Conservation (phyloP, 1,139 yeast genomes). For the Suhomyces panamericanus region DNA sequence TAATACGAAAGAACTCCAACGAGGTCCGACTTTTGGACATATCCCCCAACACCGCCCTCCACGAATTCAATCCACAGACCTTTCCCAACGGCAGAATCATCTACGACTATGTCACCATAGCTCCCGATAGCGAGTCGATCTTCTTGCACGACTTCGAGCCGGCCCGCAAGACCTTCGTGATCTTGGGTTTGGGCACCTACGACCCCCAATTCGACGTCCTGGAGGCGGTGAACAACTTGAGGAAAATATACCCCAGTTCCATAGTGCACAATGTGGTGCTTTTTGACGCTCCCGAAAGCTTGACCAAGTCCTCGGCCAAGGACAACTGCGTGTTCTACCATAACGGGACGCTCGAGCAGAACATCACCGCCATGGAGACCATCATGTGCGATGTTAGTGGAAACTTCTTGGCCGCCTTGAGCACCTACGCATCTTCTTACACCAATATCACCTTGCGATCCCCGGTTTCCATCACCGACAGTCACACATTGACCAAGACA, state of each 20-base stretch:
- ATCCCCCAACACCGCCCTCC: conserved; percentile 58
- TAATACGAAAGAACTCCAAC: conserved; percentile 45
- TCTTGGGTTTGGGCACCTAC: conserved; percentile 63
- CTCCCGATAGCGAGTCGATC: conserved; percentile 56
- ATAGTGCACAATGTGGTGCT: conserved; percentile 63
- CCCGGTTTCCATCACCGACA: conserved; percentile 64
- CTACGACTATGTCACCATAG: conserved; percentile 53
- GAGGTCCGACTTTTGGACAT: conserved; percentile 78
- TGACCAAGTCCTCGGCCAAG: conserved; percentile 10
- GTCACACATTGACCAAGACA: conserved; percentile 49
- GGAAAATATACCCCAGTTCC: conserved; percentile 51
- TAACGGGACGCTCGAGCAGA: conserved; percentile 19
- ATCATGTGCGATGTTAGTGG: conserved; percentile 71
- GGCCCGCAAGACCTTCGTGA: conserved; percentile 68
- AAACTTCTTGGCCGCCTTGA: conserved; percentile 61
- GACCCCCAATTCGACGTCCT: conserved; percentile 28
- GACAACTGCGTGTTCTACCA: conserved; percentile 29
- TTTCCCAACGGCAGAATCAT: conserved; percentile 75
- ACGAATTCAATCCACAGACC: conserved; percentile 76
- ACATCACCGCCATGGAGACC: conserved; percentile 57
- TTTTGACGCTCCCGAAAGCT: conserved; percentile 51
- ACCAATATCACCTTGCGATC: conserved; percentile 71
- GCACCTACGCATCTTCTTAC: conserved; percentile 68
- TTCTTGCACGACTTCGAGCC: conserved; percentile 89
- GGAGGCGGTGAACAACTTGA: conserved; percentile 29